A percentile compares a stretch with the other conserved stretches of the same genome.
Conservation (phyloP, 1,284 basidiomycete genomes). For the Phellopilus nigrolimitatus region DNA sequence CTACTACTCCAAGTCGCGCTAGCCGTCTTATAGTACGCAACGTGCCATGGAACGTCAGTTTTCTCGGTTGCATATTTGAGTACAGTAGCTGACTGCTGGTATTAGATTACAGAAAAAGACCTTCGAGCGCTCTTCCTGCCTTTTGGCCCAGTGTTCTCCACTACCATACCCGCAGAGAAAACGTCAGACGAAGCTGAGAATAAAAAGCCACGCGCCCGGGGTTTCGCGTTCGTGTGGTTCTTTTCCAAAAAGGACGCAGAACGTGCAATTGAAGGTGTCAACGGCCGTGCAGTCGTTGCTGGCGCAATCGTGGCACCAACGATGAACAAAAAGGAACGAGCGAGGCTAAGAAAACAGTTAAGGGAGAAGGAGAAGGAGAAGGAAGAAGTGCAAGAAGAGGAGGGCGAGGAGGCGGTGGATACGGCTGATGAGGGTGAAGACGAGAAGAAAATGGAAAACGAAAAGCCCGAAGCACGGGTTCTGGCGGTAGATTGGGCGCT, state of each 20-base stretch:
- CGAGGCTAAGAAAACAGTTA: constrained; percentile 22
- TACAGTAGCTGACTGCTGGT: not conserved
- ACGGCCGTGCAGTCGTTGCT: constrained; percentile 73
- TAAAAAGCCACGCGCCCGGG: constrained; percentile 53
- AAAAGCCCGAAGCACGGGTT: constrained; percentile 41
- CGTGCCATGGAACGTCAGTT: constrained; percentile 63
- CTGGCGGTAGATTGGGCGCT: constrained; percentile 97
- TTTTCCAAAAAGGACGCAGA: constrained; percentile 83
- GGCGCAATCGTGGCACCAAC: constrained; percentile 62
- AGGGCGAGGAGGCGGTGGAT: constrained; percentile 31
- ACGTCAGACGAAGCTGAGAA: constrained; percentile 22
- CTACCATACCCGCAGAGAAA: constrained; percentile 65
- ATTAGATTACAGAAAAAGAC: constrained; percentile 78
- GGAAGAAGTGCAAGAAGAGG: constrained; percentile 33
- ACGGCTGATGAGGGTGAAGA: constrained; percentile 34
- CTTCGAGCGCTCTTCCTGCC: constrained; percentile 85
- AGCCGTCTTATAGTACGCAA: constrained; percentile 92
- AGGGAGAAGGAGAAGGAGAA: constrained; percentile 45
- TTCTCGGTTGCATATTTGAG: not conserved
- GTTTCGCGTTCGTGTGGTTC: constrained; percentile 98
- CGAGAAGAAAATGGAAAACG: constrained; percentile 36
- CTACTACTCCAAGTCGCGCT: constrained; percentile 54
- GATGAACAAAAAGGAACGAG: constrained; percentile 67
- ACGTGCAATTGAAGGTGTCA: constrained; percentile 77
- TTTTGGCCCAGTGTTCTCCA: constrained; percentile 83